Base-by-base conservation (phyloP, 139 green algal species). In the Nannochloris sp. region DNA sequence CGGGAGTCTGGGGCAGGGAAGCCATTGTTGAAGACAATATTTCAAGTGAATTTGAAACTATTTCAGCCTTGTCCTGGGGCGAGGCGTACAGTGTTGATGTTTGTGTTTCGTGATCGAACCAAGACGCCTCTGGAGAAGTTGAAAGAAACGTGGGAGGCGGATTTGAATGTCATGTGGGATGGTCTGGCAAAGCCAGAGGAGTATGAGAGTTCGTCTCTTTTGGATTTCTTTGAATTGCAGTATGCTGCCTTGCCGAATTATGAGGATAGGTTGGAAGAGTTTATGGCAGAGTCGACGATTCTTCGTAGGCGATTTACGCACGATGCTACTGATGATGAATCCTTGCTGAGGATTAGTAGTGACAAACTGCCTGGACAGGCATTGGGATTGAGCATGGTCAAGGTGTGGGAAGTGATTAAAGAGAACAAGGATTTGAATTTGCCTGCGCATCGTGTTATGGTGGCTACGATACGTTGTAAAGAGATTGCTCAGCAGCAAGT, bases 1-100 rank as follows among this genome's bases (percentile, higher is more conserved):
- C 73, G 93, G n/a, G 93, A 97, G 73, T 75, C 90, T 29, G 93
- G 88, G 5, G 79, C 87, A 5, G 94, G 94, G 58, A 98, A 97
- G 79, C 93, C 93, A 0, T 81, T 99, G 37, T 79, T 99, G 43
- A 96, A 93, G 67, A 99, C 92, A 5, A 92, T 98, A 44, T 92
- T 98, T 53, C 90, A 97, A 81, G 93, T 98, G 31, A 97, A 98
- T 78, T 69, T 98, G 48, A 96, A 96, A 82, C 81, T 99, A 14
- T 97, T 98, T 75, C 73, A 83, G 11, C 83, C 87, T 3, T 82
- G 85, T 14, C 83, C 85, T 23, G 77, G 79, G 58, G 75, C 78
- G 17, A 76, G 78, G 43, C 59, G 65, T 33, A 78, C 71, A 9
- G 84, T 91, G 45, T 79, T 99, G 65, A 81, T 98, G 62, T 98